A percentile compares a stretch with the other conserved stretches of the same genome.
Evolutionary conservation across 495 filamentous ascomycete genomes (phyloP).

Genomic region (Tuber magnatum): DNA sequence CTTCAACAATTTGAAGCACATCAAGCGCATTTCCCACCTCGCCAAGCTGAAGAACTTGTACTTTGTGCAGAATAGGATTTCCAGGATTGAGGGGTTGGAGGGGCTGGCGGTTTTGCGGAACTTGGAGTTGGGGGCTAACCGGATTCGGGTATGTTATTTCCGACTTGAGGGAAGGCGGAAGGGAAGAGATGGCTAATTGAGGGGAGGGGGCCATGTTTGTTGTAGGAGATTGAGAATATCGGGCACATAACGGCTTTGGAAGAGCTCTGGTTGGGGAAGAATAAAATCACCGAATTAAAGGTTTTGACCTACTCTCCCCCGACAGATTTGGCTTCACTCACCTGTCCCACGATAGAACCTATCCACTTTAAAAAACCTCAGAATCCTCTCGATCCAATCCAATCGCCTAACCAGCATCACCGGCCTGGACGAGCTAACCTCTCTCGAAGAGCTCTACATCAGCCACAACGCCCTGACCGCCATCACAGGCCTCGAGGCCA

Average conservation of each 20-base stretch:
- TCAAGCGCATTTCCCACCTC: constrained; percentile 79
- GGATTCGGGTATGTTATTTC: constrained; percentile 57
- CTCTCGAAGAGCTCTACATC: constrained; percentile 91
- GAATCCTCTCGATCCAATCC: constrained; percentile 90
- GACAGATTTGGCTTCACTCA: neutral
- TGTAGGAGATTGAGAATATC: constrained; percentile 78
- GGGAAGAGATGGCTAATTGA: constrained; percentile 8
- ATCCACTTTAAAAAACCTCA: constrained; percentile 64
- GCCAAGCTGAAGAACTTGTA: constrained; percentile 74
- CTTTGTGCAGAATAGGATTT: constrained; percentile 93
- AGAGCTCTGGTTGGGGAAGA: constrained; percentile 94
- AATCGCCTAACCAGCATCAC: constrained; percentile 81
- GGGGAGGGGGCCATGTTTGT: neutral
- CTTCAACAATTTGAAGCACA: constrained; percentile 99
- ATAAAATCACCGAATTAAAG: constrained; percentile 84
- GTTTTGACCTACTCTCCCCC: constrained; percentile 41
- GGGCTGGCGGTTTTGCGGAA: constrained; percentile 66
- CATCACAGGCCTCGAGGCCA: constrained; percentile 66
- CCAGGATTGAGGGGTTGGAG: constrained; percentile 74
- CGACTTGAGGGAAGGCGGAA: constrained; percentile 14
- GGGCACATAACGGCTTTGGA: constrained; percentile 67
- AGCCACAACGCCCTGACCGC: constrained; percentile 89
- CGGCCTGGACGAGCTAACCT: constrained; percentile 64
- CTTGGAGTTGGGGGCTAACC: constrained; percentile 84
- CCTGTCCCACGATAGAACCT: constrained; percentile 49